Base-by-base conservation (phyloP, 2,329 filamentous ascomycete species). In the Colletotrichum melonis region DNA sequence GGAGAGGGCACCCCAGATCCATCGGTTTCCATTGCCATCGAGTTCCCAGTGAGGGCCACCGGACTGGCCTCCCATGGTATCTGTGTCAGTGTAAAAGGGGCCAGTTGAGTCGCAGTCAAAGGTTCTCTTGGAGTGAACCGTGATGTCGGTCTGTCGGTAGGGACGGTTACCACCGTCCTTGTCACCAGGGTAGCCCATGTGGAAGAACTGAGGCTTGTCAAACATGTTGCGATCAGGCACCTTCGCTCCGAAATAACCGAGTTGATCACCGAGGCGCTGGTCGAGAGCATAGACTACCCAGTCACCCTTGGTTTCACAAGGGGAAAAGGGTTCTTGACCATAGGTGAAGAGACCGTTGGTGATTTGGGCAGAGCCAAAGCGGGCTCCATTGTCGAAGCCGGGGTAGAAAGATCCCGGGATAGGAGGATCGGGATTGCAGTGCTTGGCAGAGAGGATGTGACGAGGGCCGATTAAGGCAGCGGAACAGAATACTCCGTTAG, bases 391-490 rank as follows among this genome's bases (percentile, higher is more conserved):
- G 7, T 49, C 42, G 42, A n/a, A 49, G 42, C 42, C 19, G 8
- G 42, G 42, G 19, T 49, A 49, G 19, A 49, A 49, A 4, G 42
- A 22, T 11, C 42, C 42, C 19, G 19, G 42, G 4, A 49, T 49
- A 49, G 42, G 42, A 19, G 16, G 42, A 9, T 49, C 42, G 42
- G 19, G 74, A 19, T 76, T 58, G 70, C 78, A 79, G 71, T 79
- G 78, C 49, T 73, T 75, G 4, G 78, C 78, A 7, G 78, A 78
- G 0, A 77, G 72, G 6, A 79, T 76, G 58, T 78, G 78, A 22
- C 78, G 78, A n/a, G 78, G 76, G 5, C 78, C 78, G 66, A 79
- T 72, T 28, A 79, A 67, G 19, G 77, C 75, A 26, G 75, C 78
- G 4, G 76, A 77, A 74, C 78, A 79, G 69, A 74, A 76, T 49